Percentiles rank a stretch among this genome's conserved stretches.
Conservation (phyloP, 2,329 filamentous ascomycete species). For the Neonectria faginata region DNA sequence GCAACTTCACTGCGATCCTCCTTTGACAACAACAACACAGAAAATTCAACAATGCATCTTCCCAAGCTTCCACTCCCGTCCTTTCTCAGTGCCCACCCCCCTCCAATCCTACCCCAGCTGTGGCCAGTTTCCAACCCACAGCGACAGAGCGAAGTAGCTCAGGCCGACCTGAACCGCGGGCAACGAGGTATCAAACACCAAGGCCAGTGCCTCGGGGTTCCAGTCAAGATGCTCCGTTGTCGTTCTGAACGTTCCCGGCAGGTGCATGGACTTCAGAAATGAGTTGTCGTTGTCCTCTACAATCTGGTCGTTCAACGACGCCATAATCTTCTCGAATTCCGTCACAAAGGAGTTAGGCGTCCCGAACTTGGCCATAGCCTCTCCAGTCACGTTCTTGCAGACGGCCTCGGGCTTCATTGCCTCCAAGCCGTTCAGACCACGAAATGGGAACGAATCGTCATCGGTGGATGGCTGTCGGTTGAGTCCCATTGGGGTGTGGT, state of each 20-base stretch:
- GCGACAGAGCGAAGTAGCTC: conserved; percentile 3
- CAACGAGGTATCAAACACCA: conserved; percentile 4
- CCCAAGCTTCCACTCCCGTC: background rate
- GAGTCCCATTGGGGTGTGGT: background rate
- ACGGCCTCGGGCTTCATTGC: background rate
- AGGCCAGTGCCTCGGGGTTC: background rate
- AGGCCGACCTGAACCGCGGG: conserved; percentile 6
- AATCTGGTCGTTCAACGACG: conserved; percentile 11
- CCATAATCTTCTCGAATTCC: conserved; percentile 6
- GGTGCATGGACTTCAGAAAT: background rate
- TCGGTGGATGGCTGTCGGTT: background rate
- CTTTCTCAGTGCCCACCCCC: background rate
- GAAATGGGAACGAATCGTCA: background rate
- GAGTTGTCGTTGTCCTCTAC: background rate
- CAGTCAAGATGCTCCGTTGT: background rate
- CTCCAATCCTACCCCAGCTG: background rate
- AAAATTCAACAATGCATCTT: conserved; percentile 19
- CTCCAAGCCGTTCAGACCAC: too few relatives aligned
- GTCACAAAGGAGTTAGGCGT: conserved; percentile 4
- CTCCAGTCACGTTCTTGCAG: background rate
- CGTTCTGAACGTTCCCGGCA: background rate
- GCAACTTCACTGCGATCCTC: conserved; percentile 9
- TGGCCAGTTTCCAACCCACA: conserved; percentile 2
- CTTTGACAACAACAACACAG: conserved; percentile 6
- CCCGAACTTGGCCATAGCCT: background rate